A percentile compares a stretch with the other conserved stretches of the same genome.
Conservation (phyloP, 345 rosid species). For the Euphorbia lathyris region DNA sequence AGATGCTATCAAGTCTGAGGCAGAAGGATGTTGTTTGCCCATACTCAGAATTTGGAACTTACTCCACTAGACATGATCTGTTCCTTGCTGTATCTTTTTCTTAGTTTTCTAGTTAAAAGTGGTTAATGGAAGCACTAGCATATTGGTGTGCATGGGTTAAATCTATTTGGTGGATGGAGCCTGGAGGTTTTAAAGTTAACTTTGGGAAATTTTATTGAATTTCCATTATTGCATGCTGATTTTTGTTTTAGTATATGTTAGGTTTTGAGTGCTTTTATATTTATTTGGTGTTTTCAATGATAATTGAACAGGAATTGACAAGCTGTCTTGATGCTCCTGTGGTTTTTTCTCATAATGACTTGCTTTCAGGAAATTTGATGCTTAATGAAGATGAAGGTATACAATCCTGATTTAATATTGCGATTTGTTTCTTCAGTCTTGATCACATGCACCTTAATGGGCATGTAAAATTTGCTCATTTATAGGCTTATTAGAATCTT, state of each 20-base stretch:
- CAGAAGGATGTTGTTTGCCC: neutral
- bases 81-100: neutral
- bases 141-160: neutral
- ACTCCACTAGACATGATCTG: neutral
- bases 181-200: neutral
- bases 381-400: conserved; percentile 77
- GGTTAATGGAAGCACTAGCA: neutral
- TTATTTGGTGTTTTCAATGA: conserved; percentile 28
- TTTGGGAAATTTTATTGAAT: neutral
- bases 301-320: conserved; percentile 78
- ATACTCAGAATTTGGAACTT: neutral
- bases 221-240: conserved; percentile 8
- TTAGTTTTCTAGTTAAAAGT: neutral
- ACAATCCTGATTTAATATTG: neutral
- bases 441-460: too few relatives aligned
- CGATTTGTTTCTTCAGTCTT: too few relatives aligned
- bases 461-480: too few relatives aligned
- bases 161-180: neutral
- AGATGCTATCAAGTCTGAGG: neutral
- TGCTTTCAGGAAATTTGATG: conserved; percentile 94
- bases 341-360: conserved; percentile 92
- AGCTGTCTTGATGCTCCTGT: conserved; percentile 66
- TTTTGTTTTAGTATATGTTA: conserved; percentile 8
- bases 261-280: conserved; percentile 3
- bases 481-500: too few relatives aligned